Conservation (phyloP, 768 basidiomycete species). For the Mycena haematopus region DNA sequence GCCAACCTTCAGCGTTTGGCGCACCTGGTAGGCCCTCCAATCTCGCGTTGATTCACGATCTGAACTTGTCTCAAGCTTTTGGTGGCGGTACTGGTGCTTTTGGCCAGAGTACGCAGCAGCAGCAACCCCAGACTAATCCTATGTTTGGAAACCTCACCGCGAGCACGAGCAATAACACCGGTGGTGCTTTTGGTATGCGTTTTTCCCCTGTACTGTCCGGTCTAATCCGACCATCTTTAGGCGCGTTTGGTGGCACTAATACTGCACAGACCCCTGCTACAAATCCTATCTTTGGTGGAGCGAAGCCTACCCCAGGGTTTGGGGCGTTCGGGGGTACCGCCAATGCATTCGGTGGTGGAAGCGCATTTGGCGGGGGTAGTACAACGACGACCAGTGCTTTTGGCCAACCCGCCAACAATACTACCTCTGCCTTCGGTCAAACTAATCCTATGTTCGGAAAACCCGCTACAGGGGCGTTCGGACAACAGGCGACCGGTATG, state of each 20-base stretch:
- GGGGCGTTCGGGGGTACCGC: conserved; percentile 70
- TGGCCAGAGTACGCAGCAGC: conserved; percentile 70
- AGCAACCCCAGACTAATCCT: conserved; percentile 70
- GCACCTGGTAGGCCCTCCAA: conserved; percentile 51
- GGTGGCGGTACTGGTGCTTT: conserved; percentile 59
- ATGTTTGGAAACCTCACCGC: conserved; percentile 75
- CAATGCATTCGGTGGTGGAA: conserved; percentile 49
- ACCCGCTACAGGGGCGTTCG: conserved; percentile 51
- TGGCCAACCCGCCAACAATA: conserved; percentile 44
- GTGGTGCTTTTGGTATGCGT: conserved; percentile 53
- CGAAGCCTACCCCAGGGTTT: conserved; percentile 78
- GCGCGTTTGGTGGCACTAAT: conserved; percentile 52
- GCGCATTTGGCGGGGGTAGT: conserved; percentile 49
- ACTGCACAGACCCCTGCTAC: conserved; percentile 43
- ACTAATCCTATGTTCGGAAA: conserved; percentile 51
- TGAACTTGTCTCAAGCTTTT: conserved; percentile 51
- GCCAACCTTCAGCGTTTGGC: conserved; percentile 73
- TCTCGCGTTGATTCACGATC: conserved; percentile 23
- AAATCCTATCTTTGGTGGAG: conserved; percentile 62
- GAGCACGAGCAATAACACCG: conserved; percentile 37
- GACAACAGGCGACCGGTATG: conserved; percentile 39
- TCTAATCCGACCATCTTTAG: conserved; percentile 38
- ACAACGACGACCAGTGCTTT: conserved; percentile 45
- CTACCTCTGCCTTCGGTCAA: conserved; percentile 65
- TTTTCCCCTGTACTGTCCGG: conserved; percentile 28